Base-by-base conservation (phyloP, 108 stramenopile genomes). In the Skeletonema costatum region DNA sequence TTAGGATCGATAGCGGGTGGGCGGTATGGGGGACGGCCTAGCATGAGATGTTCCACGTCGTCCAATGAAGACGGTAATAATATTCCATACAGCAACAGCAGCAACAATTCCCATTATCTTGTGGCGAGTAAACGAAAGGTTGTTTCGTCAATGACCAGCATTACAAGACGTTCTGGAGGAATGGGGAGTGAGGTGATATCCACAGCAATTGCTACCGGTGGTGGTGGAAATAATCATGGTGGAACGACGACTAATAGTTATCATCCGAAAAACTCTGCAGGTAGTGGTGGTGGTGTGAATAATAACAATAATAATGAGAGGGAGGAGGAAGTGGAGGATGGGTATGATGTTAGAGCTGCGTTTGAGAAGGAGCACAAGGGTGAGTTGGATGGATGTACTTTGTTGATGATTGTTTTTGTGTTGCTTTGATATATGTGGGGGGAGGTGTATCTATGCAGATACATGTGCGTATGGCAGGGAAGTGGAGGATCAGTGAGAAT, bases 301-400 rank as follows among this genome's bases (percentile, higher is more conserved):
- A 46, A 0, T 3, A 46, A 53, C 19, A 21, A 16, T 1, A 10
- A 25, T 9, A 56, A 51, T n/a, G 50, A 51, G 50, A 19, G 19
- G 25, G 21, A 56, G 25, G 53, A 56, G 21, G 53, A 56, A 7
- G 21, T 2, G 7, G 53, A 56, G 4, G 53, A 56, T 56, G 19
- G 19, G 50, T 56, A 56, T 56, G 53, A 56, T 25, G 53, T 56
- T 56, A 25, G 10, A 10, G 53, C 53, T 56, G 53, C 53, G 1
- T 56, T 56, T 56, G 53, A 56, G 53, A 56, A 56, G 53, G 53
- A 56, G 21, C 53, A 56, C 7, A 56, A 56, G 53, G 53, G 53
- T 56, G 21, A 56, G 53, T 56, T 8, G 25, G 25, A 25, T 25
- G 25, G 25, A 25, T 25, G 25, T 25, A 0, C 25, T 25, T 25